Base-by-base conservation (phyloP, 2,329 filamentous ascomycete genomes). In the Ophiostoma quercus region DNA sequence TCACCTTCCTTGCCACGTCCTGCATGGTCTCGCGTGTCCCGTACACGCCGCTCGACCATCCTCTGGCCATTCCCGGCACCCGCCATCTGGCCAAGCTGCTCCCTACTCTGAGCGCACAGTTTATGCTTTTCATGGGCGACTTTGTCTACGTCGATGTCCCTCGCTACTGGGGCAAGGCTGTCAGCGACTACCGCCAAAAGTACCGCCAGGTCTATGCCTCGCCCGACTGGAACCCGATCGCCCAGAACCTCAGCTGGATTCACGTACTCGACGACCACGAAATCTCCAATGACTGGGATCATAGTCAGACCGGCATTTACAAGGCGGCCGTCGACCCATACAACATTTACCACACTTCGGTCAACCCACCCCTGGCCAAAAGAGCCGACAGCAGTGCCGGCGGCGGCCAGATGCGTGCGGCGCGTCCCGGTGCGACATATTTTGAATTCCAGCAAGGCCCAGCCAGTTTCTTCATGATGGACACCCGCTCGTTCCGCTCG, bases 261-360 rank as follows among this genome's bases (percentile, higher is more conserved):
- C 95, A 99, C 76, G 94, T 96, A 1, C 86, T 97, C 7, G 95
- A 99, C 76, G 95, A 99, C 77, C 95, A 99, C 76, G 95, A 99
- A 77, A 97, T 99, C 72, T 86, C 87, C 5, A 98, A 99, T 75
- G 95, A 98, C 79, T 98, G 94, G 93, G 88, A 90, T 71, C 84
- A 85, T 22, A 95, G 94, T 77, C 90, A 87, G 16, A 93, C 92
- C 0, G 91, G 92, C 6, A 86, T 96, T 0, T 97, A 94, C 77
- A 79, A 84, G 2, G 87, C 90, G 0, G 94, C 94, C 4, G 87
- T 91, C 63, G 92, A 96, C 71, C 92, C 94, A 0, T 99, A 91
- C 83, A 82, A 89, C 66, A 87, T 93, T 76, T 99, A 99, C 77
- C 94, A 99, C 72, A 89, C 89, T 43, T 85, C 88, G 2, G 87